Conservation (phyloP, 495 filamentous ascomycete species). For the Podospora australis region DNA sequence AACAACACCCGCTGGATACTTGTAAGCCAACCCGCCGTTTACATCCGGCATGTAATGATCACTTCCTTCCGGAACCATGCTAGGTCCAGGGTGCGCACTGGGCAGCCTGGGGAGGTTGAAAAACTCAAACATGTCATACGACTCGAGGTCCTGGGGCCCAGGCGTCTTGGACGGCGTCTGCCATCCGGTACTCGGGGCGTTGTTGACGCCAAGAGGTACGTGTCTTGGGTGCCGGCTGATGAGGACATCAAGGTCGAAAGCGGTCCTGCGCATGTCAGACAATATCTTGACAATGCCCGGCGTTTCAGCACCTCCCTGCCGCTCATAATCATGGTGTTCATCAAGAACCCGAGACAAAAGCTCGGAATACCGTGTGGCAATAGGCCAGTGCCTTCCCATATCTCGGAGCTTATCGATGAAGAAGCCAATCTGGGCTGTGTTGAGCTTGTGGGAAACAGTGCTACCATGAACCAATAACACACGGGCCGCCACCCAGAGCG, state of each 20-base stretch:
- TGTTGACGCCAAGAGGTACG: slow-evolving; percentile 30
- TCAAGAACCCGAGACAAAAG: slow-evolving; percentile 76
- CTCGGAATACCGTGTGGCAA: slow-evolving; percentile 73
- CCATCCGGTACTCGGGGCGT: slow-evolving; percentile 4
- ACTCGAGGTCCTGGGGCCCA: slow-evolving; percentile 77
- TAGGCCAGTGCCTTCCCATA: slow-evolving; percentile 77
- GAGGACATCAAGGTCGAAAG: slow-evolving; percentile 80
- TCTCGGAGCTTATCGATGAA: slow-evolving; percentile 74
- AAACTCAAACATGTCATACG: slow-evolving; percentile 89
- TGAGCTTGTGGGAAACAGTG: slow-evolving; percentile 75
- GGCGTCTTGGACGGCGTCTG: slow-evolving; percentile 50
- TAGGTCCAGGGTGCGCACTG: slow-evolving; percentile 26
- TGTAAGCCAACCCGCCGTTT: slow-evolving; percentile 4
- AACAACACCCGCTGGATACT: slow-evolving; percentile 3
- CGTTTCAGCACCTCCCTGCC: slow-evolving; percentile 64
- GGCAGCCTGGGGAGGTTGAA: slow-evolving; percentile 82
- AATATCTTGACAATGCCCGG: slow-evolving; percentile 79
- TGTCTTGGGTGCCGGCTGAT: slow-evolving; percentile 74
- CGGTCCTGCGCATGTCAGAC: slow-evolving; percentile 79
- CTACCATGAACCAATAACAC: slow-evolving; percentile 80
- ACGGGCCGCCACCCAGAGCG: slow-evolving; percentile 85
- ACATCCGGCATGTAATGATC: not conserved
- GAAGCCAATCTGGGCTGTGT: slow-evolving; percentile 62
- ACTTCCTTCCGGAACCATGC: not conserved
- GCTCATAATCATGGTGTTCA: slow-evolving; percentile 72